Evolutionary conservation across 1,284 basidiomycete genomes (phyloP).

Genomic region (Fomitopsis pinicola): DNA sequence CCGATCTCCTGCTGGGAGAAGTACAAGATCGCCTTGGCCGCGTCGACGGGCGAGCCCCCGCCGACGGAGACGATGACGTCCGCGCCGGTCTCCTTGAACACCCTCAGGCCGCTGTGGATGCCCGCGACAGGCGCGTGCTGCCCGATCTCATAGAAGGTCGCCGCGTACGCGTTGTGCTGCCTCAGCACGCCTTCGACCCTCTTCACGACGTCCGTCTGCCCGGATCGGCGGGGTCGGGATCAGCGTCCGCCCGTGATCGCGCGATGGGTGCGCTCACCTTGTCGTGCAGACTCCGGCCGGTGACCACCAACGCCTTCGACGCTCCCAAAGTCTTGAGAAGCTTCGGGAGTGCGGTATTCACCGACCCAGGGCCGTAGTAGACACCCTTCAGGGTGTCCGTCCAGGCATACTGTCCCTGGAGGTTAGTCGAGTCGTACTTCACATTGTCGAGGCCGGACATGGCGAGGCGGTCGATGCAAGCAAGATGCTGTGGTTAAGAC

Average conservation of each 20-base stretch:
- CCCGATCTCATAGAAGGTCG: slow-evolving; percentile 72
- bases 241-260: background rate
- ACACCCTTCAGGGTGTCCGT: slow-evolving; percentile 61
- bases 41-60: slow-evolving; percentile 79
- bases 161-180: slow-evolving; percentile 51
- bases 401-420: slow-evolving; percentile 56
- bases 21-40: slow-evolving; percentile 67
- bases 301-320: slow-evolving; percentile 65
- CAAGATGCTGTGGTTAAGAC: background rate
- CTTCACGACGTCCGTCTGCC: slow-evolving; percentile 61
- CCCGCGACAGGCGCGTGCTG: slow-evolving; percentile 73
- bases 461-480: background rate
- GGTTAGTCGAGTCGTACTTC: slow-evolving; percentile 11
- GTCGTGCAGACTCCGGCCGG: slow-evolving; percentile 61
- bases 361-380: slow-evolving; percentile 64
- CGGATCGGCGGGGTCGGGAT: background rate
- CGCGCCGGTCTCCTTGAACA: slow-evolving; percentile 51
- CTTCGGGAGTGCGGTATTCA: slow-evolving; percentile 57
- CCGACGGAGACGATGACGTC: slow-evolving; percentile 73
- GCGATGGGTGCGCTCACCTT: slow-evolving; percentile 42
- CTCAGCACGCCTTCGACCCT: slow-evolving; percentile 54
- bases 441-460: slow-evolving; percentile 20
- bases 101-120: slow-evolving; percentile 58
- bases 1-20: slow-evolving; percentile 53
- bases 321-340: slow-evolving; percentile 49